These are phyloP conservation scores for Ambrosia hybrid DNA, from an alignment of 140 eudicot species.

Conservation along the genomic window DNA sequence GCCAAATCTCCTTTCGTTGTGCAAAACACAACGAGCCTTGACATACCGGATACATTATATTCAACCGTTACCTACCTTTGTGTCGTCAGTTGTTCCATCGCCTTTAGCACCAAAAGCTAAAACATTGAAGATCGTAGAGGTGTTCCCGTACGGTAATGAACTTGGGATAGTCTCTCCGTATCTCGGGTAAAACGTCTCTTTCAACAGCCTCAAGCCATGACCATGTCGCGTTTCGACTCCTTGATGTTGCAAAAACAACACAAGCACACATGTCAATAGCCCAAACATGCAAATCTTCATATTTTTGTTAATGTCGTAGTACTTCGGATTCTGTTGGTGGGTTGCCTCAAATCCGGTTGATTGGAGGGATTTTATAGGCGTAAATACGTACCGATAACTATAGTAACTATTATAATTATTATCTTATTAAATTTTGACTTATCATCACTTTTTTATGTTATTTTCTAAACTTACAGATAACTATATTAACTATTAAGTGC, in stretches of 20 bases:
- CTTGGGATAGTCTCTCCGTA: constrained; percentile 24
- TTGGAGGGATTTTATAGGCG: constrained; percentile 22
- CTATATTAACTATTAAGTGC: background rate
- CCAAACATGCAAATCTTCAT: constrained; percentile 18
- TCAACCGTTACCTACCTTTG: too few species aligned
- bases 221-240: constrained; percentile 19
- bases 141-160: too few species aligned
- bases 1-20: too few species aligned
- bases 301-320: constrained; percentile 16
- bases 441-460: background rate
- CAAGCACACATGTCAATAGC: constrained; percentile 30
- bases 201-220: constrained; percentile 24
- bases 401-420: constrained; percentile 1
- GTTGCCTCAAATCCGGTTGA: constrained; percentile 20
- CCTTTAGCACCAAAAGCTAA: too few species aligned
- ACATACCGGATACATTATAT: too few species aligned
- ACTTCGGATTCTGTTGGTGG: constrained; percentile 23
- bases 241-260: constrained; percentile 25
- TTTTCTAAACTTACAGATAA: background rate
- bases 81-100: too few species aligned
- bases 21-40: too few species aligned
- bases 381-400: constrained; percentile 5
- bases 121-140: too few species aligned
- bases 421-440: constrained; percentile 23
- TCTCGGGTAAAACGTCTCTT: constrained; percentile 30